phyloP scores from a whole-genome alignment of 2,329 filamentous ascomycete genomes.

The Pleoardoris graminearum region DNA sequence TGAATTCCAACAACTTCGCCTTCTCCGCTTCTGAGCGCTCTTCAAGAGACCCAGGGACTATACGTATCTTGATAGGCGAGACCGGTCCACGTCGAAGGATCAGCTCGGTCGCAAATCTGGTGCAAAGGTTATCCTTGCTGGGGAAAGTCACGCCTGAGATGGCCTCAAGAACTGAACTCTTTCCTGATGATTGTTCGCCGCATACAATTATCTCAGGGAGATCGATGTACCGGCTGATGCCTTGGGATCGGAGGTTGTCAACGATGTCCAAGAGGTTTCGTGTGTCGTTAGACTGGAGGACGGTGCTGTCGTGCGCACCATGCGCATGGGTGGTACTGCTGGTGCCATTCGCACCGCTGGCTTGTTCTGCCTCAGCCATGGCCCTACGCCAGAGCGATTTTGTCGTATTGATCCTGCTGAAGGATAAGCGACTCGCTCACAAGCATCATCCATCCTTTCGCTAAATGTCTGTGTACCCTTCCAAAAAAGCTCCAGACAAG shows the following conservation, averaged over 20 bases:
- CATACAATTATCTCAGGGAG: conserved; percentile 43
- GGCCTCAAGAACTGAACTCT: conserved; percentile 36
- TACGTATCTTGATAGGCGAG: conserved; percentile 48
- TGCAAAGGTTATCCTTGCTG: conserved; percentile 59
- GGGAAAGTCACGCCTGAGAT: conserved; percentile 61
- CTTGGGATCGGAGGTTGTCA: conserved; percentile 52
- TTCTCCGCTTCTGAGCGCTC: conserved; percentile 7
- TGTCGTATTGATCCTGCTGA: not conserved
- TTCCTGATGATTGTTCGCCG: conserved; percentile 30
- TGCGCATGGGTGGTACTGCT: not conserved
- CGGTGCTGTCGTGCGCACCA: not conserved
- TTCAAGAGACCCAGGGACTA: conserved; percentile 30
- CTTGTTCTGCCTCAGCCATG: not conserved
- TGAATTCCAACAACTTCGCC: conserved; percentile 12
- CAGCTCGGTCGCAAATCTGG: conserved; percentile 64
- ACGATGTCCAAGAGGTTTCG: conserved; percentile 55
- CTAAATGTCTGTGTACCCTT: no score
- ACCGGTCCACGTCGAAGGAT: conserved; percentile 52
- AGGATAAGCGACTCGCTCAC: not conserved
- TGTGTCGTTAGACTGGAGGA: conserved; percentile 51
- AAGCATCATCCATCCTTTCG: no score
- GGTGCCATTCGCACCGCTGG: not conserved
- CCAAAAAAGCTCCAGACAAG: no score
- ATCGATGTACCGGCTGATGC: conserved; percentile 41
- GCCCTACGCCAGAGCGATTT: not conserved